Evolutionary conservation across 2,329 filamentous ascomycete genomes (phyloP), one percentile per base, ranked within the genome.

Genomic region (Spiromastix sp.): DNA sequence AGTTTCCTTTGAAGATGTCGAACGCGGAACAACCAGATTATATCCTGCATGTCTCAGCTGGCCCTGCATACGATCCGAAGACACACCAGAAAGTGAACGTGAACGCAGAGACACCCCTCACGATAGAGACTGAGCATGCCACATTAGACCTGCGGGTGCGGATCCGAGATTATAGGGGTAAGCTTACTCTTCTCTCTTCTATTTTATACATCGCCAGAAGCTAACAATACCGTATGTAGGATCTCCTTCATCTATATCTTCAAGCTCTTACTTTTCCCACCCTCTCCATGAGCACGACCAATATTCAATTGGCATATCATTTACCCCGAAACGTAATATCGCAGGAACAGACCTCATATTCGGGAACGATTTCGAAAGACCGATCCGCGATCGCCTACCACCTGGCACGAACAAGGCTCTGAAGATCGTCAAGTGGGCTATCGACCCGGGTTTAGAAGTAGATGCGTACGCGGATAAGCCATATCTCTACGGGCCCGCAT

Each of bases 341-440:
- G 67, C 69, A 3, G 85, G 76, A 29, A 60, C 73, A 17, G 78
- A 93, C 42, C 68, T 98, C 2, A 77, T 95, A 36, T 94, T 94
- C 49, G 91, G 89, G 27, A 96, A 96, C 57, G 86, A 95, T 66
- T 95, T 96, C 55, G 87, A 94, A 52, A 75, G 82, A 33, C 85
- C 91, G 0, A 91, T 98, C 48, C 75, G 85, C 19, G 81, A 94
- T 54, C 74, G 79, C 11, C 67, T 98, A 2, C 89, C 91, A 0
- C 84, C 85, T 0, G 86, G 89, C 0, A 93, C 94, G 59, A 77
- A 76, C 52, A 80, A 84, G 7, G 87, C 86, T 0, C 77, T 95
- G 59, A 79, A 77, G 34, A 79, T 94, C 28, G 84, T 93, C 18
- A 84, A 83, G 48, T 93, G 84, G 81, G 83, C 79, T 65, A 81